Evolutionary conservation across 1,139 yeast genomes (phyloP).

Genomic region (Saccharomyces hybrid): DNA sequence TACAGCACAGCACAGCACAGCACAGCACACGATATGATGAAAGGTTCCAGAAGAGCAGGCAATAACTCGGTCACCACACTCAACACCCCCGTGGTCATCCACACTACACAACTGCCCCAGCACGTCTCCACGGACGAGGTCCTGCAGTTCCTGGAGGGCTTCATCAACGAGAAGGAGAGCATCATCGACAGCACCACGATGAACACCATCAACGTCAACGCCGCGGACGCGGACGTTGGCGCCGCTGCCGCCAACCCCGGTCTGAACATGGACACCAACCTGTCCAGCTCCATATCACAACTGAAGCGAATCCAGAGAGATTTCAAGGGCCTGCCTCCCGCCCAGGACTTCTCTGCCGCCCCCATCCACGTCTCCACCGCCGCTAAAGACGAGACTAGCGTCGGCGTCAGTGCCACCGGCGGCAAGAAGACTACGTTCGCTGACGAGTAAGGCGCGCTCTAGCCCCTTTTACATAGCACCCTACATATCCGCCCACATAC

Average conservation of each 20-base stretch:
- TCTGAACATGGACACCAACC: slow-evolving; percentile 17
- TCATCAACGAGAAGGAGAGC: slow-evolving; percentile 34
- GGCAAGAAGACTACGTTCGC: background rate
- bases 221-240: slow-evolving; percentile 2
- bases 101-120: slow-evolving; percentile 27
- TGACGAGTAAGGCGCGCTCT: background rate
- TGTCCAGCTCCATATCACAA: slow-evolving; percentile 45
- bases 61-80: slow-evolving; percentile 36
- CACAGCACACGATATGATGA: slow-evolving; percentile 23
- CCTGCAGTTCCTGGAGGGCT: slow-evolving; percentile 38
- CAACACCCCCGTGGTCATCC: slow-evolving; percentile 43
- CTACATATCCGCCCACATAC: slow-evolving; percentile 1
- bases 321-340: slow-evolving; percentile 66
- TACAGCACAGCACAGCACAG: background rate
- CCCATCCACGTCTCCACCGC: slow-evolving; percentile 13
- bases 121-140: slow-evolving; percentile 37
- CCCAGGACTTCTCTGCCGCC: slow-evolving; percentile 25
- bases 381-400: background rate
- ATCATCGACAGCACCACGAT: slow-evolving; percentile 13
- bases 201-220: slow-evolving; percentile 6
- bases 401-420: slow-evolving; percentile 1
- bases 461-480: background rate
- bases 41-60: slow-evolving; percentile 36
- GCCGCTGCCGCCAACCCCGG: slow-evolving; percentile 4
- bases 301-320: slow-evolving; percentile 61